A percentile compares a stretch with the other conserved stretches of the same genome.
Evolutionary conservation across 805 yeast genomes (phyloP).

Genomic region (Myxozyma mucilagina): DNA sequence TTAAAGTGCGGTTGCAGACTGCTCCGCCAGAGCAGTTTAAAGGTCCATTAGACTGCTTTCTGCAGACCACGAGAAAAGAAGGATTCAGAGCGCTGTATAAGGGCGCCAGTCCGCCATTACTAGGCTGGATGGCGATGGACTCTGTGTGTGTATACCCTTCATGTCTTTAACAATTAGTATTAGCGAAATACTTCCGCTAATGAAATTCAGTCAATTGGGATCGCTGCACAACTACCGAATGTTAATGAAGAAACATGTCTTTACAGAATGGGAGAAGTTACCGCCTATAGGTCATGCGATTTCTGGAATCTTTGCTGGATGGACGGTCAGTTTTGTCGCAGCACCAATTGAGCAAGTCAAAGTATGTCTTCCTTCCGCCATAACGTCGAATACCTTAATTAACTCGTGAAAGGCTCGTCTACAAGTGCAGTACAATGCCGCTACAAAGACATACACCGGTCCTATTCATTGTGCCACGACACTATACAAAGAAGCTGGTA

Average conservation of each 20-base stretch:
- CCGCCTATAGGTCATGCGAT: slow-evolving; percentile 74
- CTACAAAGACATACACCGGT: slow-evolving; percentile 64
- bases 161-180: background rate
- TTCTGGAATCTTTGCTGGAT: slow-evolving; percentile 79
- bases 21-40: slow-evolving; percentile 66
- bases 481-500: slow-evolving; percentile 52
- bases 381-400: too few relatives aligned
- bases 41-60: slow-evolving; percentile 80
- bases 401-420: slow-evolving; percentile 54
- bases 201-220: slow-evolving; percentile 62
- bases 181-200: background rate
- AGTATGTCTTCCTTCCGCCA: slow-evolving; percentile 16
- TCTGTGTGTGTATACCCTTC: slow-evolving; percentile 49
- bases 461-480: slow-evolving; percentile 67
- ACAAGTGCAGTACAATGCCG: slow-evolving; percentile 86
- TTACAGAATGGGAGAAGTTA: slow-evolving; percentile 57
- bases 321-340: slow-evolving; percentile 93
- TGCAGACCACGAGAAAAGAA: slow-evolving; percentile 69
- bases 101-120: slow-evolving; percentile 89
- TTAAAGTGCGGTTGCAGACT: slow-evolving; percentile 82
- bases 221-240: slow-evolving; percentile 76
- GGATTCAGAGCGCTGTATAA: slow-evolving; percentile 80
- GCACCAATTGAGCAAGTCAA: slow-evolving; percentile 91
- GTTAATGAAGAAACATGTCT: slow-evolving; percentile 63
- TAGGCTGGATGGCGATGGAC: slow-evolving; percentile 95